Percentiles rank a stretch among this genome's conserved stretches.
These are phyloP conservation scores for Solanum paucissectum DNA, from an alignment of 257 asterid genomes.

Conservation along the genomic window DNA sequence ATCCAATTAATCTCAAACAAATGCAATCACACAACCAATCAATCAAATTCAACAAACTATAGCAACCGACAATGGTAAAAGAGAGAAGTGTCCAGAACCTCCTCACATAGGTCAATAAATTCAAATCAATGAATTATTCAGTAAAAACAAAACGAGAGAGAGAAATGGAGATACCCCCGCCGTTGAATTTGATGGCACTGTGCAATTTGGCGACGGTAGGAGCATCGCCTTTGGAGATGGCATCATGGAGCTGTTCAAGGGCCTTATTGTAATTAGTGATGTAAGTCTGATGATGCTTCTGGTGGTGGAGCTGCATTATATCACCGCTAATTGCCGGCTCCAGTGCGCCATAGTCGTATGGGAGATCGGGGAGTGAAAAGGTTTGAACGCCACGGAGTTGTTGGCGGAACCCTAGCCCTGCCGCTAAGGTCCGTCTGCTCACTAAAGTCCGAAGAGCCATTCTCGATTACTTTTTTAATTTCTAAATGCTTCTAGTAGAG, in stretches of 20 bases:
- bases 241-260: constrained; percentile 72
- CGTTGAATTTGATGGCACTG: constrained; percentile 84
- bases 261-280: constrained; percentile 84
- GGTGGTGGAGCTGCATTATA: constrained; percentile 92
- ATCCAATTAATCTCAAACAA: not conserved
- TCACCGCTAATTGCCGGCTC: constrained; percentile 88
- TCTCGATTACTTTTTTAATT: not conserved
- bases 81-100: not conserved
- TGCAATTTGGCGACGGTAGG: constrained; percentile 69
- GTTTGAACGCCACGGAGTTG: constrained; percentile 49
- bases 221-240: constrained; percentile 57
- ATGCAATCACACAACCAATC: not conserved
- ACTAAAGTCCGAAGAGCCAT: constrained; percentile 63
- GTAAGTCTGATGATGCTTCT: constrained; percentile 92
- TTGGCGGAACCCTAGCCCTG: constrained; percentile 22
- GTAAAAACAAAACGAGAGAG: not conserved
- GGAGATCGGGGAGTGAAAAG: constrained; percentile 70
- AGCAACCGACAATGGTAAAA: not conserved
- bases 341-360: constrained; percentile 80
- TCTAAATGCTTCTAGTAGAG: not conserved
- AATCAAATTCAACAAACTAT: not conserved
- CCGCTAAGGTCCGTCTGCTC: constrained; percentile 17
- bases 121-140: not conserved
- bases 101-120: not conserved
- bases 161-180: constrained; percentile 55